phyloP scores from a whole-genome alignment of 1,284 basidiomycete genomes.

The Schizopora paradoxa region DNA sequence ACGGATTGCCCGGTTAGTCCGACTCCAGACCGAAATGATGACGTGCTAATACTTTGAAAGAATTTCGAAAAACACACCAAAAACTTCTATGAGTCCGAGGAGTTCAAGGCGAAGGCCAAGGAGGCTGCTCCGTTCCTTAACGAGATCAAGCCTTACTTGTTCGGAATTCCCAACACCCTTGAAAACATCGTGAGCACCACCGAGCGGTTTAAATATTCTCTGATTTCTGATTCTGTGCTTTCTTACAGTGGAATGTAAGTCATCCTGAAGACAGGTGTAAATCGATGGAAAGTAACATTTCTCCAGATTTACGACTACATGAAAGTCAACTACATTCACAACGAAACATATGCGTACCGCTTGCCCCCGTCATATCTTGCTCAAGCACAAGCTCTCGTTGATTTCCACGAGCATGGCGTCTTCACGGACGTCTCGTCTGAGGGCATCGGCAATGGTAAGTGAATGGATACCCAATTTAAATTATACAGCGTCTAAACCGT shows the following conservation, averaged over 20 bases:
- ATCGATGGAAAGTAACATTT: not conserved
- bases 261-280: not conserved
- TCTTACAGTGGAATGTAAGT: slow-evolving; percentile 33
- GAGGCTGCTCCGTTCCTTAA: slow-evolving; percentile 36
- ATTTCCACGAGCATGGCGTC: slow-evolving; percentile 47
- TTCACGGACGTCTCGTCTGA: slow-evolving; percentile 35
- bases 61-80: slow-evolving; percentile 27
- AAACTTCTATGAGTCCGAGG: slow-evolving; percentile 29
- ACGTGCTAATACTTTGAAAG: slow-evolving; percentile 18
- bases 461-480: not conserved
- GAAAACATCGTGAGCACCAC: slow-evolving; percentile 35
- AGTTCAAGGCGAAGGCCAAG: slow-evolving; percentile 33
- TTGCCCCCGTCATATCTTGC: slow-evolving; percentile 31
- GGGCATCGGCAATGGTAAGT: slow-evolving; percentile 40
- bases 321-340: slow-evolving; percentile 48
- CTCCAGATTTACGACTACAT: slow-evolving; percentile 43
- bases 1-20: slow-evolving; percentile 68
- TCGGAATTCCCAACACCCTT: slow-evolving; percentile 36
- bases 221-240: not conserved
- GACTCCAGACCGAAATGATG: not conserved
- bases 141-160: slow-evolving; percentile 36
- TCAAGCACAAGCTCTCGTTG: slow-evolving; percentile 40
- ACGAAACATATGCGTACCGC: slow-evolving; percentile 30
- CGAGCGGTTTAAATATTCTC: not conserved
- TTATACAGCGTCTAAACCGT: slow-evolving; percentile 1